phyloP scores from a whole-genome alignment of 805 yeast genomes.

The Metschnikowia anglica region DNA sequence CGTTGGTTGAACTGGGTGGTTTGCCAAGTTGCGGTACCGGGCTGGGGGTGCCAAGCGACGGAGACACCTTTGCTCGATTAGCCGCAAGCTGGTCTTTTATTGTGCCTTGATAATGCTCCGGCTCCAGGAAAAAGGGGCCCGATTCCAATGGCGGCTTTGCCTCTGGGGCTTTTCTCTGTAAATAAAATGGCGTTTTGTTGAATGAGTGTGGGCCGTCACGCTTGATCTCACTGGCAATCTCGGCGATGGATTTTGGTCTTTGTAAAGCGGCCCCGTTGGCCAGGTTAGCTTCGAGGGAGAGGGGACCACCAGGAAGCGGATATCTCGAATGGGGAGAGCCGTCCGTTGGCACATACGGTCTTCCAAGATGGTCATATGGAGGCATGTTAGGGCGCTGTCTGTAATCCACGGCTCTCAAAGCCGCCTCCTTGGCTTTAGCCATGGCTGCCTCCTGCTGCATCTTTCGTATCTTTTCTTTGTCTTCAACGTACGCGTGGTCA shows the following conservation, averaged over 20 bases:
- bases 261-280: neutral
- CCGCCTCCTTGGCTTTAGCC: conserved; percentile 57
- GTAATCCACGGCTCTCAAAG: conserved; percentile 51
- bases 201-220: conserved; percentile 28
- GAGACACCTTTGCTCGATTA: conserved; percentile 33
- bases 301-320: neutral
- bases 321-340: neutral
- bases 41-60: conserved; percentile 9
- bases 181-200: conserved; percentile 31
- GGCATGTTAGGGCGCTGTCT: conserved; percentile 40
- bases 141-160: neutral
- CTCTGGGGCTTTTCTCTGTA: conserved; percentile 21
- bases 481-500: conserved; percentile 80
- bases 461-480: conserved; percentile 68
- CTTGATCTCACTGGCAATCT: conserved; percentile 40
- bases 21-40: conserved; percentile 10
- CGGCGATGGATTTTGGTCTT: conserved; percentile 41
- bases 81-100: conserved; percentile 51
- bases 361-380: conserved; percentile 7
- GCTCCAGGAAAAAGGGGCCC: neutral
- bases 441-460: conserved; percentile 62
- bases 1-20: conserved; percentile 8
- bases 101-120: conserved; percentile 16
- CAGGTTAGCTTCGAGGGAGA: neutral
- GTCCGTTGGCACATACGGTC: conserved; percentile 6